Percentiles rank a stretch among this genome's conserved stretches.
phyloP scores from a whole-genome alignment of 352 stramenopile species.

The Chrysophaeum taylorii region DNA sequence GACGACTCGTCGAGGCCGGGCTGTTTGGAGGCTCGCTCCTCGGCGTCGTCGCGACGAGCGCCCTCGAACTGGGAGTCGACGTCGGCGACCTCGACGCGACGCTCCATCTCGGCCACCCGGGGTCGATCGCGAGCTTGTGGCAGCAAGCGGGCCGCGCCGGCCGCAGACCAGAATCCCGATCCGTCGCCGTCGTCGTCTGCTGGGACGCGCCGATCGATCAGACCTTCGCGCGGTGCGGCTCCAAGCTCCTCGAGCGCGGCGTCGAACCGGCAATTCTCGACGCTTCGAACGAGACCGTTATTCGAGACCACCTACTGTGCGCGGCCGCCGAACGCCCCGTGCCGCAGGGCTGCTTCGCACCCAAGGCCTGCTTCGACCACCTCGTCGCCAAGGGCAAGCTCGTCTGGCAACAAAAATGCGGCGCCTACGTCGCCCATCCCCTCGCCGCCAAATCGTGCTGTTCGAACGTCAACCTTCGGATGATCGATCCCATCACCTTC shows the following conservation, averaged over 20 bases:
- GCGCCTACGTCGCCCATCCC: no score
- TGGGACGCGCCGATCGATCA: slow-evolving; percentile 88
- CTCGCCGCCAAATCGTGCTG: no score
- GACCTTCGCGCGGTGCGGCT: slow-evolving; percentile 53
- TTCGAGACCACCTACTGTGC: slow-evolving; percentile 82
- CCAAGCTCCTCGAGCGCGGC: slow-evolving; percentile 55
- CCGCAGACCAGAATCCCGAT: slow-evolving; percentile 53
- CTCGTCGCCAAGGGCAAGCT: slow-evolving; percentile 18
- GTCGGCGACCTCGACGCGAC: slow-evolving; percentile 79
- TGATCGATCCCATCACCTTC: slow-evolving; percentile 40
- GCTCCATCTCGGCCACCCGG: slow-evolving; percentile 86
- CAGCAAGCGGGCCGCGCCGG: slow-evolving; percentile 90
- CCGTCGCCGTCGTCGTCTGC: slow-evolving; percentile 80
- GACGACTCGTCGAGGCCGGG: slow-evolving; percentile 80
- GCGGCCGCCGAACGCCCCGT: slow-evolving; percentile 79
- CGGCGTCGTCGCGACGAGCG: slow-evolving; percentile 86
- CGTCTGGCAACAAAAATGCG: no score
- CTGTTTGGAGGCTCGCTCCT: slow-evolving; percentile 86
- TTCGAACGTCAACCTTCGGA: slow-evolving; percentile 35
- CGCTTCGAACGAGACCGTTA: slow-evolving; percentile 62
- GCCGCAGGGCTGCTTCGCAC: no score
- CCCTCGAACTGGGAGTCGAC: slow-evolving; percentile 93
- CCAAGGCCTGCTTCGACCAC: no score
- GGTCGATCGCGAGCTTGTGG: slow-evolving; percentile 78
- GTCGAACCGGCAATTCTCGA: slow-evolving; percentile 69